Evolutionary conservation across 176 grass and related monocot genomes (phyloP).

Genomic region (Saccharum spontaneum): DNA sequence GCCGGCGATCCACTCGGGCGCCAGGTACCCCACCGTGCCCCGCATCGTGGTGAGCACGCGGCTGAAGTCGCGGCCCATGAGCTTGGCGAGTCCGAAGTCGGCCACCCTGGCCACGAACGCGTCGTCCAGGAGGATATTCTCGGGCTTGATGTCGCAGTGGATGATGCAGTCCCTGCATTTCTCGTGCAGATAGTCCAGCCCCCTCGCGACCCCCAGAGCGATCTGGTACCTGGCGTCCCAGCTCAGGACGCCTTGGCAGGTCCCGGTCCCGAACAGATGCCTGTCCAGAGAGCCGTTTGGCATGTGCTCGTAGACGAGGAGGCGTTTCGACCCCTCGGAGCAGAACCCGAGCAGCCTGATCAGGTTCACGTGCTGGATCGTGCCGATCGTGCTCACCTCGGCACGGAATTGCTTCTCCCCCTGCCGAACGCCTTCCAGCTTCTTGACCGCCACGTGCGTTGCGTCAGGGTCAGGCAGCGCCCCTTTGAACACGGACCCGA

Average conservation of each 20-base stretch:
- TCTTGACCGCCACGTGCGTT: constrained; percentile 54
- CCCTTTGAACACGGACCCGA: constrained; percentile 66
- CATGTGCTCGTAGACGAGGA: constrained; percentile 75
- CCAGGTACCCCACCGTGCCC: constrained; percentile 53
- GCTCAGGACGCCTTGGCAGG: constrained; percentile 1
- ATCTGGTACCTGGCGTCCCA: constrained; percentile 56
- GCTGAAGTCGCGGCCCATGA: constrained; percentile 59
- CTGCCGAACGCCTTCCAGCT: constrained; percentile 56
- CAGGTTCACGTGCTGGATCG: constrained; percentile 65
- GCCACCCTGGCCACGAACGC: constrained; percentile 36
- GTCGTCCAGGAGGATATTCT: constrained; percentile 62
- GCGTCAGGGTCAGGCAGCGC: constrained; percentile 1
- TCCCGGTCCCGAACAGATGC: constrained; percentile 32
- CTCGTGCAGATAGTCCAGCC: constrained; percentile 57
- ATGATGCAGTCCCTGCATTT: constrained; percentile 69
- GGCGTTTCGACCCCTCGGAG: constrained; percentile 35
- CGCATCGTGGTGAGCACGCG: constrained; percentile 56
- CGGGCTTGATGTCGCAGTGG: constrained; percentile 74
- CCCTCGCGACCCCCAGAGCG: constrained; percentile 50
- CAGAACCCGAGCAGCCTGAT: constrained; percentile 59
- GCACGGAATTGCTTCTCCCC: constrained; percentile 81
- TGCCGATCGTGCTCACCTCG: constrained; percentile 69
- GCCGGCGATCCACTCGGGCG: constrained; percentile 60
- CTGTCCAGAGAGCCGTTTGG: constrained; percentile 41
- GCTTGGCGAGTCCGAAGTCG: constrained; percentile 57